These are phyloP conservation scores for Austroboletus niveus DNA, from an alignment of 1,284 basidiomycete species.

Conservation along the genomic window DNA sequence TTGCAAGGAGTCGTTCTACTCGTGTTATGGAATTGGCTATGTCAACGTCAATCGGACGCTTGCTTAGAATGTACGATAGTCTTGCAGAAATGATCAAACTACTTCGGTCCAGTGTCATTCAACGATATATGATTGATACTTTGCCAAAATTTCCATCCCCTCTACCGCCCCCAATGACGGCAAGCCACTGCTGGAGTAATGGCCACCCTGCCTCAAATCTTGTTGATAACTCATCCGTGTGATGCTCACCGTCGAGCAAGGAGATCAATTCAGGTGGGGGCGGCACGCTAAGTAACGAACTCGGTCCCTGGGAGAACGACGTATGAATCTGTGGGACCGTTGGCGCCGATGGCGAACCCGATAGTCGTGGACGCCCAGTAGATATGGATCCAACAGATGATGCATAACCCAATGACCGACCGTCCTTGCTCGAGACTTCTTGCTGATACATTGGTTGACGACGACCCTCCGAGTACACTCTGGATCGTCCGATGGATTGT, in stretches of 20 bases:
- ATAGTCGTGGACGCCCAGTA: conserved; percentile 45
- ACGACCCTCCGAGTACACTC: conserved; percentile 32
- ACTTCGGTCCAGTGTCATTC: conserved; percentile 3
- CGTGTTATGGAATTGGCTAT: conserved; percentile 79
- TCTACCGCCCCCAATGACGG: conserved; percentile 56
- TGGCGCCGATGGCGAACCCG: conserved; percentile 44
- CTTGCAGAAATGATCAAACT: background rate
- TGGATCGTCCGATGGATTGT: conserved; percentile 20
- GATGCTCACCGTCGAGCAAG: conserved; percentile 83
- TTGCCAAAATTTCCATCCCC: conserved; percentile 48
- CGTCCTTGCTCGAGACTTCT: conserved; percentile 23
- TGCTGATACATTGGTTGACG: conserved; percentile 25
- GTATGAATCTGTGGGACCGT: conserved; percentile 32
- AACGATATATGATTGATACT: conserved; percentile 50
- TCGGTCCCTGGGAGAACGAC: conserved; percentile 26
- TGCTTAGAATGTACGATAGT: conserved; percentile 39
- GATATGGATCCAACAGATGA: conserved; percentile 24
- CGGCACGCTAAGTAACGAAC: conserved; percentile 12
- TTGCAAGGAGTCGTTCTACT: conserved; percentile 61
- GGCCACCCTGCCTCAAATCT: conserved; percentile 84
- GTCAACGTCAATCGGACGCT: conserved; percentile 74
- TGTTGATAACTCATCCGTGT: conserved; percentile 88
- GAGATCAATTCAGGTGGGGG: conserved; percentile 55
- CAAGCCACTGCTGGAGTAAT: conserved; percentile 74
- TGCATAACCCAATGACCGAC: conserved; percentile 22